Conservation (phyloP, 139 green algal species). For the Chlorella vulgaris region DNA sequence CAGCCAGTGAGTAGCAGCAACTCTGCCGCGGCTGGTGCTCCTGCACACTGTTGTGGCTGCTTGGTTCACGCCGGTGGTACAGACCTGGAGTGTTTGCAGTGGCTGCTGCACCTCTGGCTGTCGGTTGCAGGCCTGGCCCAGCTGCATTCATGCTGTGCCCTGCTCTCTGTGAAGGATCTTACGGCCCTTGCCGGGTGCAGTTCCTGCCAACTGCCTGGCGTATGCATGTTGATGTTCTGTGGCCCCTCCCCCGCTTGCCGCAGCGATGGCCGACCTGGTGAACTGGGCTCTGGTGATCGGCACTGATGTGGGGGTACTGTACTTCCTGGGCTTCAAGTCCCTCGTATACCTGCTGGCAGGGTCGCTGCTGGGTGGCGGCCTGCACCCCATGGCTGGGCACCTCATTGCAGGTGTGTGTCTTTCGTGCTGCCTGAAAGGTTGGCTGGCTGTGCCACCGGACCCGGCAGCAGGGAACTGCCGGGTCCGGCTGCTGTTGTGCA, state of each 20-base stretch:
- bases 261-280: conserved; percentile 48
- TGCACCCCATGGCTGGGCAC: conserved; percentile 77
- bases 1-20: conserved; percentile 9
- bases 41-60: not conserved
- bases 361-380: conserved; percentile 58
- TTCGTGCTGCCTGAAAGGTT: no score
- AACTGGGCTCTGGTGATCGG: conserved; percentile 56
- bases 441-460: not conserved
- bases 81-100: no score
- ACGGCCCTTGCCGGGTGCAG: no score
- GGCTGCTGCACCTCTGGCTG: no score
- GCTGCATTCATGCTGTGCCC: no score
- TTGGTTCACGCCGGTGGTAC: not conserved
- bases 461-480: no score
- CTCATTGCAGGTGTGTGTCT: conserved; percentile 56
- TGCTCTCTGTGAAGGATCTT: no score
- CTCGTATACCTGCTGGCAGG: conserved; percentile 66
- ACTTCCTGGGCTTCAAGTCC: conserved; percentile 58
- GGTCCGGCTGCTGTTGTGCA: no score
- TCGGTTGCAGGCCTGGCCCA: no score
- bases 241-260: not conserved
- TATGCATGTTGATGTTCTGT: no score
- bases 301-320: conserved; percentile 55
- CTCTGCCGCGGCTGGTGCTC: not conserved
- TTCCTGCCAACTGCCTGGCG: no score